A percentile compares a stretch with the other conserved stretches of the same genome.
Evolutionary conservation across 345 rosid species (phyloP).

Genomic region (Excoecaria cochinchinensis): DNA sequence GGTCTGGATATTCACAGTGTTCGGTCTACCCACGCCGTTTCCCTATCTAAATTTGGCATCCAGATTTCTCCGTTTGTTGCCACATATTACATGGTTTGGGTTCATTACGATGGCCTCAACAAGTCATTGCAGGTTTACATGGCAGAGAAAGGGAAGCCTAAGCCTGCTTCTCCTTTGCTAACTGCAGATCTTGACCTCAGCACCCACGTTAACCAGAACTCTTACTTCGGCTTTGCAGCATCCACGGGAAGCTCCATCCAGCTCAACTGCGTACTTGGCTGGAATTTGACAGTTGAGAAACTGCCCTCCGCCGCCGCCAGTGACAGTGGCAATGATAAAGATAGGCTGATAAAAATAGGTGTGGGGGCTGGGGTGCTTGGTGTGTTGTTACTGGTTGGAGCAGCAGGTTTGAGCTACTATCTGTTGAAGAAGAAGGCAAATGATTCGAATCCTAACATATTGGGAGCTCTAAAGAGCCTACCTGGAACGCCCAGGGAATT

Average conservation of each 20-base stretch:
- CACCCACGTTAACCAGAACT: conserved; percentile 30
- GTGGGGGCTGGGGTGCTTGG: conserved; percentile 32
- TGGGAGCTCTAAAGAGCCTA: conserved; percentile 48
- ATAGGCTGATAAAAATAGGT: conserved; percentile 19
- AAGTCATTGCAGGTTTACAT: conserved; percentile 41
- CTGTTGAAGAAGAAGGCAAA: conserved; percentile 21
- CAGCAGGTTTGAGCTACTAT: conserved; percentile 9
- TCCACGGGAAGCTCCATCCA: conserved; percentile 43
- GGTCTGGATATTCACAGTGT: conserved; percentile 51
- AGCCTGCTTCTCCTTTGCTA: conserved; percentile 34
- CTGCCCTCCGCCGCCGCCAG: conserved; percentile 11
- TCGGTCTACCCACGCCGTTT: conserved; percentile 17
- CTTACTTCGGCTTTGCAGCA: conserved; percentile 58
- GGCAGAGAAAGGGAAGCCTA: conserved; percentile 27
- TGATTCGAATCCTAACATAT: conserved; percentile 28
- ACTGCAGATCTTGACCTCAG: conserved; percentile 37
- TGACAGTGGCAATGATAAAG: not conserved
- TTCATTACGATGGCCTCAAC: conserved; percentile 39
- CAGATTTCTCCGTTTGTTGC: conserved; percentile 34
- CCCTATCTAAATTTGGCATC: conserved; percentile 33
- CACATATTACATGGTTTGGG: conserved; percentile 42
- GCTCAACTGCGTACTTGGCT: conserved; percentile 49
- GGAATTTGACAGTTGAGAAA: conserved; percentile 54
- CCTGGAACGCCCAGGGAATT: conserved; percentile 55
- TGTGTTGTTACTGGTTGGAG: conserved; percentile 12